Evolutionary conservation across 805 yeast species (phyloP), one percentile per base, ranked within the genome.

Genomic region (Candida maesae): DNA sequence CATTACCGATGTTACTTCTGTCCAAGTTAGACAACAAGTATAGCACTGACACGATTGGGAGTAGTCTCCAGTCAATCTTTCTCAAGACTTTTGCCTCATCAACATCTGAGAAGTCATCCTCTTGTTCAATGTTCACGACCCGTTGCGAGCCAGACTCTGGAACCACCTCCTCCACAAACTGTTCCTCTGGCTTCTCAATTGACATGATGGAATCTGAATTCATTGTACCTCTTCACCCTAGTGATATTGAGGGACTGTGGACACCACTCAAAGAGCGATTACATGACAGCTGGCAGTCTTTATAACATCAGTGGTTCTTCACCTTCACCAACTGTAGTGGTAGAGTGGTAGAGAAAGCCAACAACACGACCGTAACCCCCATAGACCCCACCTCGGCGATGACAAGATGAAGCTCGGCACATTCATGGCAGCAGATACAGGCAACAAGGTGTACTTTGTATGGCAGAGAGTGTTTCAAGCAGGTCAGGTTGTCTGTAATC

Each of bases 11-110:
- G 33, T 37, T 48, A 9, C 42, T 36, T 18, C 48, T 38, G 35
- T 52, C 56, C 12, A 52, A 26, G 33, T 47, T 46, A n/a, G 52
- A 39, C 3, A 47, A 26, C 14, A 50, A 21, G 30, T 52, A 52
- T 2, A 49, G 31, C 6, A 45, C 6, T 2, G 47, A 41, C 17
- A 46, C 38, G 9, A 47, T 15, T 6, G 55, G 53, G n/a, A 51
- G 33, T 7, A 51, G 30, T 9, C 36, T 25, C 31, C 40, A 35
- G 21, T 51, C 55, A 19, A 51, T 45, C 36, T 49, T 51, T 13
- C 44, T 37, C 2, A 51, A 21, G 2, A 51, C 44, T 13, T 36
- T 38, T 12, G 35, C 30, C 31, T 42, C 42, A 25, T 42, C 42
- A n/a, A 45, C 25, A 17, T 45, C 49, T 3, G 41, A 33, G 32